Conservation (phyloP, 1,284 basidiomycete genomes). For the Inonotus hispidus region DNA sequence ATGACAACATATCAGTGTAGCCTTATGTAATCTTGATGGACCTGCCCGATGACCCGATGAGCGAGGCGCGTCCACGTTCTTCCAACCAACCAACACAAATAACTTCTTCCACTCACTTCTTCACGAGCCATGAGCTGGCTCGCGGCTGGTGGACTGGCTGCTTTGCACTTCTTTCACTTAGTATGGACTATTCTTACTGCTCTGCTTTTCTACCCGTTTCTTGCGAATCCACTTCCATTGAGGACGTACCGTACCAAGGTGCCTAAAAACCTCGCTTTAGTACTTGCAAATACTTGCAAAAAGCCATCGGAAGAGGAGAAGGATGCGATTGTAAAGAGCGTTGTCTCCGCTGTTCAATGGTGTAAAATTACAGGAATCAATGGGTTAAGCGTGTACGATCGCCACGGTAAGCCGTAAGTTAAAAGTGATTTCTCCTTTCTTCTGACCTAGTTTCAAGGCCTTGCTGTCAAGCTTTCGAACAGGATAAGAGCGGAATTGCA, state of each 20-base stretch:
- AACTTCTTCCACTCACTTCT: background rate
- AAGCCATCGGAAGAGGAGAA: constrained; percentile 31
- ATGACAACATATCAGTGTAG: no score
- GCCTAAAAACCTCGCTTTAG: constrained; percentile 60
- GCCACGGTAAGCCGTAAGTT: constrained; percentile 44
- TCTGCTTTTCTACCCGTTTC: constrained; percentile 34
- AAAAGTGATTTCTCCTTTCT: constrained; percentile 4
- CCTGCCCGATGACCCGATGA: no score
- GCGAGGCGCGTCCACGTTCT: no score
- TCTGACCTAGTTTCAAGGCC: constrained; percentile 33
- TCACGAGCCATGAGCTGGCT: constrained; percentile 12
- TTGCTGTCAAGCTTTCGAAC: constrained; percentile 39
- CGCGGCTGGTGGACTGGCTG: constrained; percentile 2
- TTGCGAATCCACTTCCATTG: constrained; percentile 41
- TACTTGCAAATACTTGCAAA: constrained; percentile 40
- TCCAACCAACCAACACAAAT: no score
- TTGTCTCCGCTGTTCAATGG: constrained; percentile 52
- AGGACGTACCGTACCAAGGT: constrained; percentile 43
- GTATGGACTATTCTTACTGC: constrained; percentile 37
- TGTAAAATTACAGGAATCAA: constrained; percentile 52
- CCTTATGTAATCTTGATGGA: no score
- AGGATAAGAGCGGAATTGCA: constrained; percentile 29
- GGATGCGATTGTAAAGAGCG: constrained; percentile 42
- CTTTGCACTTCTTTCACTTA: constrained; percentile 37
- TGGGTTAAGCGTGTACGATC: constrained; percentile 64